phyloP scores from a whole-genome alignment of 805 yeast species.

The Ogataea corticis region DNA sequence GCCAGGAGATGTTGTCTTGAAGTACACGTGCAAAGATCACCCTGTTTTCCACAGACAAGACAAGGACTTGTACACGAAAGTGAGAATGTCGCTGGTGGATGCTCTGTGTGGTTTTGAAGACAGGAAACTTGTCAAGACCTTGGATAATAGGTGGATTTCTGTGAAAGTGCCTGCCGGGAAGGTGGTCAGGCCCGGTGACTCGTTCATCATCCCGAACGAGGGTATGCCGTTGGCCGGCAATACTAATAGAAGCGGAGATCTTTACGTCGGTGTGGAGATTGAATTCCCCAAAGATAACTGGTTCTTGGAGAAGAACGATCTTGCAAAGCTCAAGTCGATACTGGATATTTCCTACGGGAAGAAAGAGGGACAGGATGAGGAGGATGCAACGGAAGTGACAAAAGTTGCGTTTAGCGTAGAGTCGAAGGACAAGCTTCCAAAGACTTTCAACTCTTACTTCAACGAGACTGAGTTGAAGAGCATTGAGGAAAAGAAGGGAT shows the following conservation, averaged over 20 bases:
- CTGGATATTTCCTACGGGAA: conserved; percentile 40
- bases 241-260: conserved; percentile 54
- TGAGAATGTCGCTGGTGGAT: conserved; percentile 69
- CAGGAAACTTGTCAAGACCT: conserved; percentile 61
- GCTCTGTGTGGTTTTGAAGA: conserved; percentile 80
- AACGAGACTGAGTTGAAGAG: conserved; percentile 24
- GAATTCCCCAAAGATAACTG: conserved; percentile 86
- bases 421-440: conserved; percentile 27
- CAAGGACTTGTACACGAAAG: conserved; percentile 61
- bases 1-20: conserved; percentile 78
- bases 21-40: conserved; percentile 51
- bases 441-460: conserved; percentile 30
- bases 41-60: conserved; percentile 47
- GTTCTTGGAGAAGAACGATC: conserved; percentile 74
- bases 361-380: conserved; percentile 17
- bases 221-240: conserved; percentile 72
- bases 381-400: conserved; percentile 25
- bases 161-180: conserved; percentile 72
- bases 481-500: conserved; percentile 28
- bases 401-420: conserved; percentile 26
- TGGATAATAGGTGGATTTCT: conserved; percentile 75
- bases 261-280: conserved; percentile 67
- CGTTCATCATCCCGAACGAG: conserved; percentile 61
- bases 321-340: conserved; percentile 51
- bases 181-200: conserved; percentile 77